Evolutionary conservation across 2,329 filamentous ascomycete genomes (phyloP).

Genomic region (Chaetomium olivaceum): DNA sequence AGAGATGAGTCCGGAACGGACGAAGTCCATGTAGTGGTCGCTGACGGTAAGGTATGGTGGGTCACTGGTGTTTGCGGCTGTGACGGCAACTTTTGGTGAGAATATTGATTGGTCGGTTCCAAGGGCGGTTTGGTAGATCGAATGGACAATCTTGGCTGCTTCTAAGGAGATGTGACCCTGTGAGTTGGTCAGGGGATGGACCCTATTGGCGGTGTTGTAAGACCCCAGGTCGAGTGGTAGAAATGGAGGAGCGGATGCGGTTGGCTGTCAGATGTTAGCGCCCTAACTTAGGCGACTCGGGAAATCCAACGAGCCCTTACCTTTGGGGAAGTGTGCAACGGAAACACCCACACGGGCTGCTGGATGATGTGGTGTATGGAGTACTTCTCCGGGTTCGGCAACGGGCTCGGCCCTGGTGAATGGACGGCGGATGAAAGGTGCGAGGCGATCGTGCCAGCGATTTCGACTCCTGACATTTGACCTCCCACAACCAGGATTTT

Average conservation of each 20-base stretch:
- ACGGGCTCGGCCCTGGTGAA: constrained; percentile 47
- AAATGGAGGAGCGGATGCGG: constrained; percentile 56
- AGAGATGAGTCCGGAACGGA: constrained; percentile 62
- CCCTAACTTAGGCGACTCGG: background rate
- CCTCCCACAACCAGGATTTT: constrained; percentile 76
- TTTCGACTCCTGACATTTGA: constrained; percentile 81
- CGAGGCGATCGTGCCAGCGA: constrained; percentile 69
- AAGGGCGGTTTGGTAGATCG: constrained; percentile 49
- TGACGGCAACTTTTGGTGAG: constrained; percentile 45
- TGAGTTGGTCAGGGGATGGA: constrained; percentile 58
- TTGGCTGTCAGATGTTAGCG: constrained; percentile 9
- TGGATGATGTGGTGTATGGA: constrained; percentile 69
- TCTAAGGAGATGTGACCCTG: constrained; percentile 65
- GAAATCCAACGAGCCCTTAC: constrained; percentile 35
- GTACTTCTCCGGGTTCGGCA: constrained; percentile 51
- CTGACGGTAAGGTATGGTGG: constrained; percentile 69
- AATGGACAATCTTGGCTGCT: constrained; percentile 56
- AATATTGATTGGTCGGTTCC: constrained; percentile 58
- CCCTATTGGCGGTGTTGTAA: constrained; percentile 67
- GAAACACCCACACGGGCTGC: constrained; percentile 71
- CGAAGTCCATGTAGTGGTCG: constrained; percentile 72
- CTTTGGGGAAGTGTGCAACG: constrained; percentile 56
- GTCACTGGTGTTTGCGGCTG: constrained; percentile 44
- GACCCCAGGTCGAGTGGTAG: constrained; percentile 71
- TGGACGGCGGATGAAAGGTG: constrained; percentile 66